These are phyloP conservation scores for Porcisia deanei DNA, from an alignment of 208 protist genomes.

Conservation along the genomic window DNA sequence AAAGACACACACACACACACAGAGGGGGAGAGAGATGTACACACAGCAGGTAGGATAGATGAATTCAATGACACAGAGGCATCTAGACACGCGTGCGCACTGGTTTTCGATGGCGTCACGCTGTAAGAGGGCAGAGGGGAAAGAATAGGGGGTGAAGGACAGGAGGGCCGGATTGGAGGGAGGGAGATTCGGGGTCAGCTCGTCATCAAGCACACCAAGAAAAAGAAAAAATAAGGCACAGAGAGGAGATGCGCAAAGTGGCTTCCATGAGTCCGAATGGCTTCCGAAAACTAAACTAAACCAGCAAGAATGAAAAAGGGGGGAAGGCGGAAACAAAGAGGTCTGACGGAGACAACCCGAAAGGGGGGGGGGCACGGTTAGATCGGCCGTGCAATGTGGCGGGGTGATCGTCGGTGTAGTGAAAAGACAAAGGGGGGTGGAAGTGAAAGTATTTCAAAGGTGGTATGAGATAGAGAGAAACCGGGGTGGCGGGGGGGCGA, in stretches of 20 bases:
- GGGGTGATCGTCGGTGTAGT: background rate
- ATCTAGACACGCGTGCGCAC: too few species aligned
- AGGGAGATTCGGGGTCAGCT: background rate
- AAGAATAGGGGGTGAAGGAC: background rate
- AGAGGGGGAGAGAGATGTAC: too few species aligned
- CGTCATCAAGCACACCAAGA: background rate
- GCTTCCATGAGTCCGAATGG: background rate
- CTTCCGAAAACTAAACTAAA: background rate
- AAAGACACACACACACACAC: too few species aligned
- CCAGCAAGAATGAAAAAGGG: background rate
- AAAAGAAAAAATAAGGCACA: background rate
- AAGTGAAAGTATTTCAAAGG: background rate
- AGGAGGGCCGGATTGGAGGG: background rate
- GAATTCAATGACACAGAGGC: too few species aligned
- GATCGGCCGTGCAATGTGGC: too few species aligned
- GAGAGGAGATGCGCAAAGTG: background rate
- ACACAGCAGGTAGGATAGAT: too few species aligned
- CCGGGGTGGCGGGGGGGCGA: background rate
- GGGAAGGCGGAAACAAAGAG: background rate
- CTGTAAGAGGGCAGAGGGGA: background rate
- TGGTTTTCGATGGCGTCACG: too few species aligned
- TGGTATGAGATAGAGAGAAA: background rate
- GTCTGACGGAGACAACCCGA: background rate
- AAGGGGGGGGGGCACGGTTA: too few species aligned
- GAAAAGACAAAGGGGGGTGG: background rate